These are phyloP conservation scores for Arachis monticola DNA, from an alignment of 331 rosid species.

Conservation along the genomic window DNA sequence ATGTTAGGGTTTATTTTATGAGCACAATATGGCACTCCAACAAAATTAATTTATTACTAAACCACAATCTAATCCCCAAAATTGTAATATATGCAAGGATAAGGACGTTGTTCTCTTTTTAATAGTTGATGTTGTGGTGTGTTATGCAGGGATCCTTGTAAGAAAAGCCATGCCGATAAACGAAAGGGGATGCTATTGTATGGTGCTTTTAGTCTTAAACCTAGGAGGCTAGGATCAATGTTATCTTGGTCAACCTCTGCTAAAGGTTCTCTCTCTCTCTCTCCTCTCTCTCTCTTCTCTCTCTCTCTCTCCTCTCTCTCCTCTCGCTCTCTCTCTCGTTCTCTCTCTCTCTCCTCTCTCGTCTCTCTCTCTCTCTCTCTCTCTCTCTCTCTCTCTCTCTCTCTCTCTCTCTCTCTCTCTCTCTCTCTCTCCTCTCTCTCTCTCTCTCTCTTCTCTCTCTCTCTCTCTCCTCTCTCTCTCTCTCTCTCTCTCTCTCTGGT, in stretches of 20 bases:
- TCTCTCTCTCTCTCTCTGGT: too few species aligned
- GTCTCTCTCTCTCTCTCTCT: too few species aligned
- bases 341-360: too few species aligned
- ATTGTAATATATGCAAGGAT: not conserved
- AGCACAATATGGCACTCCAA: not conserved
- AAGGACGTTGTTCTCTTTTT: constrained; percentile 20
- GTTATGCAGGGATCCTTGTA: constrained; percentile 41
- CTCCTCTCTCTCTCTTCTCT: too few species aligned
- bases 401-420: too few species aligned
- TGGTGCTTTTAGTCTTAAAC: constrained; percentile 37
- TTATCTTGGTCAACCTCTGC: constrained; percentile 57
- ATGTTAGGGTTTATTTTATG: not conserved
- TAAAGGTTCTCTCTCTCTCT: constrained; percentile 22
- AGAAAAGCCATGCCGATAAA: constrained; percentile 19
- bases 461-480: too few species aligned
- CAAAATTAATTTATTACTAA: not conserved
- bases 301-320: too few species aligned
- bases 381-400: too few species aligned
- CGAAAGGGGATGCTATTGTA: constrained; percentile 15
- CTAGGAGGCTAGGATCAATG: constrained; percentile 18
- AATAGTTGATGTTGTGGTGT: constrained; percentile 13
- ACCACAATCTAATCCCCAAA: not conserved
- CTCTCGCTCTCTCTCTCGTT: too few species aligned
- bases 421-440: too few species aligned
- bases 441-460: too few species aligned